phyloP scores from a whole-genome alignment of 768 basidiomycete genomes.

The Gloeostereum incarnatum region DNA sequence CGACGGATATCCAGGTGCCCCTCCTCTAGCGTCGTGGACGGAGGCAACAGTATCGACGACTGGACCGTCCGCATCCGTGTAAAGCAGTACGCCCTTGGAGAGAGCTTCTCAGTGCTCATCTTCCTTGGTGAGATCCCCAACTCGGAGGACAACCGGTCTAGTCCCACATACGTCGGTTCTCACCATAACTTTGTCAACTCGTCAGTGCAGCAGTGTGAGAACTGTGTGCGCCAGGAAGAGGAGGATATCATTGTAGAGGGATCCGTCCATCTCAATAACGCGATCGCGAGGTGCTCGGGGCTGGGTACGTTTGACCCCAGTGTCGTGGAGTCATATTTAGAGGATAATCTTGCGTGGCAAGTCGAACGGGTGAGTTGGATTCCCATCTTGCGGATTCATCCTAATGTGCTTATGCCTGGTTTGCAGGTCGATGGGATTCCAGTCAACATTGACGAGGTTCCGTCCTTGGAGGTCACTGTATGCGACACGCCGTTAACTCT shows the following conservation, averaged over 20 bases:
- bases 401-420: background rate
- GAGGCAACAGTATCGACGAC: too few relatives aligned
- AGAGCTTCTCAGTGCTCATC: too few relatives aligned
- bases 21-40: too few relatives aligned
- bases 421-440: conserved; percentile 2
- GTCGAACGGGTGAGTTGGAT: conserved; percentile 24
- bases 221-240: conserved; percentile 23
- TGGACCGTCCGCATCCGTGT: too few relatives aligned
- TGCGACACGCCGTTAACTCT: conserved; percentile 7
- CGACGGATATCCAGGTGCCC: too few relatives aligned
- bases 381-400: background rate
- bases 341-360: conserved; percentile 29
- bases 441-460: conserved; percentile 4
- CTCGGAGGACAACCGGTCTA: too few relatives aligned
- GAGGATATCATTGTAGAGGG: conserved; percentile 28
- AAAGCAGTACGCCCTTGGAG: too few relatives aligned
- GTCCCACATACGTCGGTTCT: too few relatives aligned
- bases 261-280: conserved; percentile 32
- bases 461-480: conserved; percentile 11
- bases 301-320: conserved; percentile 24
- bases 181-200: too few relatives aligned
- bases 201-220: conserved; percentile 29
- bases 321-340: conserved; percentile 29
- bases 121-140: too few relatives aligned
- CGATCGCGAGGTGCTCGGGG: conserved; percentile 18